Evolutionary conservation across 2,329 filamentous ascomycete genomes (phyloP).

Genomic region (Hymenoscyphus occultus): DNA sequence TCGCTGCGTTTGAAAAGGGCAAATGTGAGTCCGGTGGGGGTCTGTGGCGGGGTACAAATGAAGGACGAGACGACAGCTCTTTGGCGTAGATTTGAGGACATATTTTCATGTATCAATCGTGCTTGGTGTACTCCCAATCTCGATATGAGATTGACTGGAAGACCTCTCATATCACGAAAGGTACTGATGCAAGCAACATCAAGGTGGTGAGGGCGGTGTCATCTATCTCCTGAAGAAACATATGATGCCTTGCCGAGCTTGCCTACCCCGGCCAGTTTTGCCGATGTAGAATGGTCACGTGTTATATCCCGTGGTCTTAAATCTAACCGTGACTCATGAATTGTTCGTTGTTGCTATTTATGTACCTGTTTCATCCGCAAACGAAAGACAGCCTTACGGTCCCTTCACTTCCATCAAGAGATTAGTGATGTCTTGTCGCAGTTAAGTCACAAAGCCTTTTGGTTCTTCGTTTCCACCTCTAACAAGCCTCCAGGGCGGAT

Average conservation of each 20-base stretch:
- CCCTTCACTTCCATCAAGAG: not conserved
- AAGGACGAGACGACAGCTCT: slow-evolving; percentile 44
- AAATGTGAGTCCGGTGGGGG: slow-evolving; percentile 42
- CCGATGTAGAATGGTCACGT: not conserved
- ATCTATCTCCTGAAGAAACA: not conserved
- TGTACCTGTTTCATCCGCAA: not conserved
- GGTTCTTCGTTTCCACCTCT: not conserved
- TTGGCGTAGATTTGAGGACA: slow-evolving; percentile 21
- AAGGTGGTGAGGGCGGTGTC: not conserved
- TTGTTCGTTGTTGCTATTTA: not conserved
- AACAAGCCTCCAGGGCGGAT: not conserved
- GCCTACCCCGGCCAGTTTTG: too few species aligned
- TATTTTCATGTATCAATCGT: slow-evolving; percentile 2
- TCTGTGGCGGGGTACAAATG: slow-evolving; percentile 37
- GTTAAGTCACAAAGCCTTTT: not conserved
- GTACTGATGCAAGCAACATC: not conserved
- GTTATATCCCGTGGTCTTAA: not conserved
- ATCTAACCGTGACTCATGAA: not conserved
- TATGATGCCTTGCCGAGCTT: too few species aligned
- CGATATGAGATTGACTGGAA: slow-evolving; percentile 3
- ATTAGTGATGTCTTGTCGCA: not conserved
- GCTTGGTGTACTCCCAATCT: not conserved
- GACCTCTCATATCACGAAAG: not conserved
- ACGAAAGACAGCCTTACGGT: not conserved
- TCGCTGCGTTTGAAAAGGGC: slow-evolving; percentile 61